phyloP scores from a whole-genome alignment of 805 yeast genomes.

The Candida khao-thaluensis region DNA sequence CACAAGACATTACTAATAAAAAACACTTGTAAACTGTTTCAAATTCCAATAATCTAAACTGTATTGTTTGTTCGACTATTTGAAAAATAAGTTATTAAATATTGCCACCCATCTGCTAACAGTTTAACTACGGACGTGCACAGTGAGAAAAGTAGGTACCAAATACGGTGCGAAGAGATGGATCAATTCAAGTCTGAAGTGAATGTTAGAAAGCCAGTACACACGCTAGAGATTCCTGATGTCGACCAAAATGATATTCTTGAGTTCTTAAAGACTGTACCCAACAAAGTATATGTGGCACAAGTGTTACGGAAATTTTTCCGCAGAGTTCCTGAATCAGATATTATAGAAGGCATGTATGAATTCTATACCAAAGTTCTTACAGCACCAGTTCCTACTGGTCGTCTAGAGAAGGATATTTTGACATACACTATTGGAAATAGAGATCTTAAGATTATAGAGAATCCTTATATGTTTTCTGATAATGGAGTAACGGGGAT shows the following conservation, averaged over 20 bases:
- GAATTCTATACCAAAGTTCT: constrained; percentile 3
- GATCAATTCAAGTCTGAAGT: neutral
- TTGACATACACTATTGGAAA: constrained; percentile 19
- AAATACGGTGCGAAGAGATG: constrained; percentile 3
- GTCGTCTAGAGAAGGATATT: neutral
- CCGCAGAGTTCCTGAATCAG: neutral
- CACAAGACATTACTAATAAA: constrained; percentile 1
- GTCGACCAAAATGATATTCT: constrained; percentile 2
- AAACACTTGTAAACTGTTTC: neutral
- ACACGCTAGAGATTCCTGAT: neutral
- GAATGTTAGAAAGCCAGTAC: neutral
- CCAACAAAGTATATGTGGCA: constrained; percentile 6
- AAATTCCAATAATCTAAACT: no score
- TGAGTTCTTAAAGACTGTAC: constrained; percentile 1
- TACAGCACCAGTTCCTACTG: neutral
- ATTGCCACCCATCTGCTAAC: no score
- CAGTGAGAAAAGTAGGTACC: no score
- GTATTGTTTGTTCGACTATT: no score
- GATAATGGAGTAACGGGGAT: constrained; percentile 85
- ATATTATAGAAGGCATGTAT: constrained; percentile 10
- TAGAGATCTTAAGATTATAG: constrained; percentile 40
- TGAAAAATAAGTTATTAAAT: no score
- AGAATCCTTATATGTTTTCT: constrained; percentile 62
- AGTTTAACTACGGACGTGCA: no score
- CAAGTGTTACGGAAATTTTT: neutral